These are phyloP conservation scores for Aspergillus baeticus DNA, from an alignment of 495 filamentous ascomycete genomes.

Conservation along the genomic window DNA sequence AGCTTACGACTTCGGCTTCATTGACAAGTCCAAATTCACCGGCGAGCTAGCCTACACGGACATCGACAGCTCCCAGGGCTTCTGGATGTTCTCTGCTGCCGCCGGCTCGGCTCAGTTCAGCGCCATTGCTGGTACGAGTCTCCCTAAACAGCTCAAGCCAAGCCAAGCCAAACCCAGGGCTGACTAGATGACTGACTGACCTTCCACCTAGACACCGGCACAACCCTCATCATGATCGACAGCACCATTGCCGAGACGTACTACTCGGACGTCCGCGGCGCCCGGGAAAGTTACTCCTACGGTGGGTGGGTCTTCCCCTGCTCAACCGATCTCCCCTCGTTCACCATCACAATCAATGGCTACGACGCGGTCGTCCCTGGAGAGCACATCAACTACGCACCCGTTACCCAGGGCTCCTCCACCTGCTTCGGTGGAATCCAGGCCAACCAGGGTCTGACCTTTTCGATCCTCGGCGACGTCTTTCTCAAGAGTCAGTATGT, in stretches of 20 bases:
- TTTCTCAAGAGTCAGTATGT: constrained; percentile 79
- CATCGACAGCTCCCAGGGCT: constrained; percentile 62
- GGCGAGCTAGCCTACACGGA: constrained; percentile 59
- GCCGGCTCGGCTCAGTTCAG: constrained; percentile 27
- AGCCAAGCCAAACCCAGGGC: background rate
- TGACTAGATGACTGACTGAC: background rate
- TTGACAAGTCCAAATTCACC: constrained; percentile 61
- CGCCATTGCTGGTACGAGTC: constrained; percentile 39
- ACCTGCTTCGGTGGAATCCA: constrained; percentile 67
- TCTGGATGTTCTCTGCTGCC: constrained; percentile 66
- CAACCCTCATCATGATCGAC: constrained; percentile 67
- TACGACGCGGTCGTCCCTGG: constrained; percentile 48
- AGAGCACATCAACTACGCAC: constrained; percentile 43
- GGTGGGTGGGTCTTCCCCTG: constrained; percentile 74
- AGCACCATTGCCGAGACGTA: constrained; percentile 57
- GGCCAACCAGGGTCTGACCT: constrained; percentile 57
- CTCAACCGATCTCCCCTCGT: constrained; percentile 56
- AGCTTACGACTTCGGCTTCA: constrained; percentile 72
- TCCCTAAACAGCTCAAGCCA: background rate
- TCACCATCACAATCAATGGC: constrained; percentile 54
- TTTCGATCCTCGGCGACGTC: constrained; percentile 74
- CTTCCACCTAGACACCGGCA: constrained; percentile 66
- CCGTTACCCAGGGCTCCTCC: constrained; percentile 39
- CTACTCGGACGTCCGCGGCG: constrained; percentile 56
- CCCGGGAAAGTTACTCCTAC: constrained; percentile 41